phyloP scores from a whole-genome alignment of 208 protist species.

The Angomonas ambiguus region DNA sequence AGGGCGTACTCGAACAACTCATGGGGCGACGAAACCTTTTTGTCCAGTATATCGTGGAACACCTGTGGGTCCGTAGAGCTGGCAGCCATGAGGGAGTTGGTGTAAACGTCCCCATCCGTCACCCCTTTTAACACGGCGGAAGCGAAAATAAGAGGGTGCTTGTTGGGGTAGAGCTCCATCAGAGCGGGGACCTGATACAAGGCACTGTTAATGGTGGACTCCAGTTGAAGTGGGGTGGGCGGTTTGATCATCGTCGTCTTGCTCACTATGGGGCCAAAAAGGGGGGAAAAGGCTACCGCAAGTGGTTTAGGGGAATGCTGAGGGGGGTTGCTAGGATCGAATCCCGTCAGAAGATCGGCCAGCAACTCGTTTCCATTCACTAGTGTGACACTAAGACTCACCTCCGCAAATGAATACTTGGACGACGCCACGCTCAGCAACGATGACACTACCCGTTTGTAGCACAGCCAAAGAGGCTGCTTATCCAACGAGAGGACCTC shows the following conservation, averaged over 20 bases:
- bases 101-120: slow-evolving; percentile 40
- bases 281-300: slow-evolving; percentile 45
- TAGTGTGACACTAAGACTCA: slow-evolving; percentile 41
- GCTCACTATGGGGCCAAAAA: slow-evolving; percentile 58
- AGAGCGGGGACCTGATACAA: slow-evolving; percentile 36
- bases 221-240: slow-evolving; percentile 36
- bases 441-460: slow-evolving; percentile 53
- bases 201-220: slow-evolving; percentile 45
- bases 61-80: slow-evolving; percentile 29
- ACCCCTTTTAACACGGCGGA: slow-evolving; percentile 56
- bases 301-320: slow-evolving; percentile 26
- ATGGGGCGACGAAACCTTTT: slow-evolving; percentile 32
- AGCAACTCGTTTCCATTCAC: slow-evolving; percentile 37
- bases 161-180: slow-evolving; percentile 23
- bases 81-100: slow-evolving; percentile 44
- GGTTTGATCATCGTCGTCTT: slow-evolving; percentile 47
- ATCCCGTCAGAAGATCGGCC: slow-evolving; percentile 24
- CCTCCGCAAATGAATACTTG: slow-evolving; percentile 46
- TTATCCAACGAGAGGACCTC: slow-evolving; percentile 39
- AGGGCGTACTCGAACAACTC: slow-evolving; percentile 64
- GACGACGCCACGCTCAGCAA: slow-evolving; percentile 35
- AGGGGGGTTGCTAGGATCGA: slow-evolving; percentile 18
- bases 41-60: slow-evolving; percentile 40
- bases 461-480: slow-evolving; percentile 60
- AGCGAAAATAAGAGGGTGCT: slow-evolving; percentile 37